phyloP scores from a whole-genome alignment of 2,329 filamentous ascomycete genomes.

The Ophiosphaerella herpotricha region DNA sequence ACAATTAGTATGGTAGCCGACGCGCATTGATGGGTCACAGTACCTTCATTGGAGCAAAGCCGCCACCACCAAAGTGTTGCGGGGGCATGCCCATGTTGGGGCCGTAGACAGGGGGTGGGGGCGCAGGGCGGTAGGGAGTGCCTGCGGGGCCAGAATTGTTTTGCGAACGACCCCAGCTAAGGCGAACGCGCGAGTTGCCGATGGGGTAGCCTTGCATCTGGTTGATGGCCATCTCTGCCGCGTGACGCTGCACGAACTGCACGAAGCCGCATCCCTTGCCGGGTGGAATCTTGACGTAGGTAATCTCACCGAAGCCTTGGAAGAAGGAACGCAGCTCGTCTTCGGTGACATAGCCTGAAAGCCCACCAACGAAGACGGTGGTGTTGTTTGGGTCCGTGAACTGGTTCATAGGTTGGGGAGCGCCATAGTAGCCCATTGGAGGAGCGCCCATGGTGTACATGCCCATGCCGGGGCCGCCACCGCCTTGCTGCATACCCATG shows the following conservation, averaged over 20 bases:
- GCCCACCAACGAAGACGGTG: slow-evolving; percentile 95
- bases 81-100: slow-evolving; percentile 71
- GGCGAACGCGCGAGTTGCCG: slow-evolving; percentile 94
- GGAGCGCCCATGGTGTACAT: slow-evolving; percentile 74
- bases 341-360: slow-evolving; percentile 97
- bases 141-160: slow-evolving; percentile 98
- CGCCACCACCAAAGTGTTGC: slow-evolving; percentile 62
- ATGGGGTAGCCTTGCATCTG: slow-evolving; percentile 99
- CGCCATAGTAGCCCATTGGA: slow-evolving; percentile 66
- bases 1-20: slow-evolving; percentile 6
- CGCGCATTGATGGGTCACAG: slow-evolving; percentile 6
- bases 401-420: slow-evolving; percentile 92
- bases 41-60: slow-evolving; percentile 72
- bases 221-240: slow-evolving; percentile 99
- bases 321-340: slow-evolving; percentile 99
- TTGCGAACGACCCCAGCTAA: slow-evolving; percentile 97
- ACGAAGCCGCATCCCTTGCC: slow-evolving; percentile 99
- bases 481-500: slow-evolving; percentile 57
- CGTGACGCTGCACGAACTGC: slow-evolving; percentile 97
- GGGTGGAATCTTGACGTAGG: slow-evolving; percentile 99
- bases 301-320: slow-evolving; percentile 99
- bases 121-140: slow-evolving; percentile 94
- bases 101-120: slow-evolving; percentile 72
- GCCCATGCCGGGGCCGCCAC: slow-evolving; percentile 51
- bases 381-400: slow-evolving; percentile 99